Evolutionary conservation across 305 asterid species (phyloP), one percentile per base, ranked within the genome.

Genomic region (Rubia peregrina): DNA sequence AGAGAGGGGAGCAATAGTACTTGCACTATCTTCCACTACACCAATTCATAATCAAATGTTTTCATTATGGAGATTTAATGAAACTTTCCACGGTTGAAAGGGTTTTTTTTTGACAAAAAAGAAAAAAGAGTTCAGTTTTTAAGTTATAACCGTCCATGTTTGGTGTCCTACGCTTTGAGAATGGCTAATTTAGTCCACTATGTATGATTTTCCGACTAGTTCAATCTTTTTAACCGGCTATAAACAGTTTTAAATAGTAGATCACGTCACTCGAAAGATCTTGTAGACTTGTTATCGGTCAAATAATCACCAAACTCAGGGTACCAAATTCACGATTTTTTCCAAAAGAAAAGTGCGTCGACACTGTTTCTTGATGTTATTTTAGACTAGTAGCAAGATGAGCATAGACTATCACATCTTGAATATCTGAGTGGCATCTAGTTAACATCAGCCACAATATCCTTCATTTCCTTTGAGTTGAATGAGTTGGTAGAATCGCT

Each of bases 1-100:
- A 57, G 61, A 49, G 17, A 64, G 49, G 74, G 49, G 74, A 67
- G 56, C 71, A 79, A 80, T 72, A 80, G 84, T 77, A n/a, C 14
- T 24, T 75, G 85, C 92, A 87, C 86, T 82, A 74, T 65, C 65
- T 62, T n/a, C 56, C 59, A 22, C 62, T 71, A 68, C 49, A 68
- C 62, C 76, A 62, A 60, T 51, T 64, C 44, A 40, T 41, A 64
- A 40, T 55, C 62, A 67, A 79, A 80, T 60, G 63, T 43, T 57
- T 67, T 72, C 76, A 80, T 80, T 69, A 71, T 70, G 26, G 69
- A 59, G 73, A 26, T 77, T 82, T 84, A 82, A 79, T 36, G 40
- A 36, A 36, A 36, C 78, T 21, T 51, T 51, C 17, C 57, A 24
- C 6, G 6, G 22, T 24, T n/a, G 14, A n/a, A 49, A 14, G 14